Evolutionary conservation across 139 green algal species (phyloP), one percentile per base, ranked within the genome.

Genomic region (Chlorella sp.): DNA sequence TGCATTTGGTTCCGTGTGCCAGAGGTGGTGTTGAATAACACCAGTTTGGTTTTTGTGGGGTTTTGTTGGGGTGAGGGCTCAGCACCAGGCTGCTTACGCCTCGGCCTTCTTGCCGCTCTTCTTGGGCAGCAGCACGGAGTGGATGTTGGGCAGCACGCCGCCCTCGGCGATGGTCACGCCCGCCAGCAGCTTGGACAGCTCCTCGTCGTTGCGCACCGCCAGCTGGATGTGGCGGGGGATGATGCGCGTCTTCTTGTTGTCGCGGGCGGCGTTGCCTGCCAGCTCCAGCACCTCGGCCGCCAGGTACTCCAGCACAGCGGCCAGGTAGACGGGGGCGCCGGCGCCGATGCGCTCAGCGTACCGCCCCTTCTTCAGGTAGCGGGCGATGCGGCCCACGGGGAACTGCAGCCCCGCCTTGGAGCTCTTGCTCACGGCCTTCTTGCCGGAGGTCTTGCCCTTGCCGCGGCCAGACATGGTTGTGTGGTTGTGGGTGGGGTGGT

Each of bases 181-280:
- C 34, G 90, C 90, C 13, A 97, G 91, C 83, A 98, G 94, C 94
- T 98, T 98, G 93, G 78, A 89, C 84, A 98, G 94, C 93, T 98
- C 96, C 92, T 98, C 95, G 72, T 97, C n/a, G n/a, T n/a, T 97
- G 92, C 97, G 97, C 90, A 97, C 95, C 46, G 94, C 73, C 54
- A 98, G 91, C 91, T 98, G 94, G 87, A 98, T 97, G 88, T 98
- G 94, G 76, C 95, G 89, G 44, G 94, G 94, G 16, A 94, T 81
- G 79, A 98, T 98, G 83, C 95, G 93, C 67, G 91, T 97, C 93
- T 98, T 97, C 92, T 98, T 98, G 93, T 98, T 98, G 92, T 98
- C 95, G n/a, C 95, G 90, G 54, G 95, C 92, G 68, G 95, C 95
- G 85, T 89, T 91, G 80, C 84, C 84, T 24, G 87, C 36, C 32